Percentiles rank a stretch among this genome's conserved stretches.
These are phyloP conservation scores for Pisolithus tinctorius DNA, from an alignment of 768 basidiomycete genomes.

Conservation along the genomic window DNA sequence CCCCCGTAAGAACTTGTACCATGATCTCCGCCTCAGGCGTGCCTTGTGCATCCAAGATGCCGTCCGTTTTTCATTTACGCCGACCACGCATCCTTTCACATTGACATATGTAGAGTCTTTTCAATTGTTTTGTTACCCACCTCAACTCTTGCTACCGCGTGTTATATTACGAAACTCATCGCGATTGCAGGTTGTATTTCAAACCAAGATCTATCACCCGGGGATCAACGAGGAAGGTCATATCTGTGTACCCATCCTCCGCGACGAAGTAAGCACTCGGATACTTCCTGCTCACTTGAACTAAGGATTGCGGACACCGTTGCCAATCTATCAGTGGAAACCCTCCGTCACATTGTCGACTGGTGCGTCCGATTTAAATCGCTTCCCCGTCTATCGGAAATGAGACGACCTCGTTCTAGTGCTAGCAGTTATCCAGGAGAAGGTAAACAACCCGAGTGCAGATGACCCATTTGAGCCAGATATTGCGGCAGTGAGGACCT, in stretches of 20 bases:
- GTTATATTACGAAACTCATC: slow-evolving; percentile 15
- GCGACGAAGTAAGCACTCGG: slow-evolving; percentile 60
- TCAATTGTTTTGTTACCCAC: background rate
- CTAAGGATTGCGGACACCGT: too few relatives aligned
- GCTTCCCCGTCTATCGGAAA: background rate
- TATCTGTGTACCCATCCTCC: slow-evolving; percentile 78
- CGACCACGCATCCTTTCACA: background rate
- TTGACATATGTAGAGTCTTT: background rate
- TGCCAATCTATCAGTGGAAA: slow-evolving; percentile 58
- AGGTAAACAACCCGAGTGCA: slow-evolving; percentile 80
- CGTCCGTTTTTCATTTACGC: slow-evolving; percentile 6
- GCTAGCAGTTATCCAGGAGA: slow-evolving; percentile 70
- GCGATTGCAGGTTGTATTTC: slow-evolving; percentile 61
- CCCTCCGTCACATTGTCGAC: slow-evolving; percentile 69
- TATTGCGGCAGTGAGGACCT: slow-evolving; percentile 63
- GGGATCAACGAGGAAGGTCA: slow-evolving; percentile 86
- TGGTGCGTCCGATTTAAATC: slow-evolving; percentile 34
- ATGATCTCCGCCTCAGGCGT: slow-evolving; percentile 1
- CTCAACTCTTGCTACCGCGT: background rate
- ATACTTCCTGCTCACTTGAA: slow-evolving; percentile 1
- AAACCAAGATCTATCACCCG: slow-evolving; percentile 85
- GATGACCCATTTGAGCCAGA: slow-evolving; percentile 89
- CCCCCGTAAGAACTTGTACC: background rate
- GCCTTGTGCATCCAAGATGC: slow-evolving; percentile 15
- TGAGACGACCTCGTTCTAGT: slow-evolving; percentile 39